Evolutionary conservation across 495 filamentous ascomycete genomes (phyloP), one percentile per base, ranked within the genome.

Genomic region (Xylaria grammica): DNA sequence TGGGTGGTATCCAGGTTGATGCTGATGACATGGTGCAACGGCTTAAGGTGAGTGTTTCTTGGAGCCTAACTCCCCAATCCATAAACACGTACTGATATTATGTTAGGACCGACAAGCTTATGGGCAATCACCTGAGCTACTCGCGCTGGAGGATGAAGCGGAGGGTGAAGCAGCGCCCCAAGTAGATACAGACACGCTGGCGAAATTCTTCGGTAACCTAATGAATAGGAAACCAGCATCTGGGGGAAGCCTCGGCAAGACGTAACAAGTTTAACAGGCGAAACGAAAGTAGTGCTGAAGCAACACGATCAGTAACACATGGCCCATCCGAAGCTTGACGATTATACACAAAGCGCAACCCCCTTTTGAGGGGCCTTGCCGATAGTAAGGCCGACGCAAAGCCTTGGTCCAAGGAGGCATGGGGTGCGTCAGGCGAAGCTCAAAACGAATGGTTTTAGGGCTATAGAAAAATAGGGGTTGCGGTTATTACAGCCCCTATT

Each of bases 1-100:
- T 97, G 84, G 94, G 94, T 22, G 94, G 94, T 60, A 97, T 98
- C 60, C 94, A 97, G 72, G 92, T 97, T 9, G 93, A 98, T 77
- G 93, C 93, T 9, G 94, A 98, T 70, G 95, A 97, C 66, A 95
- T 96, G 90, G 76, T 97, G 53, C 90, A 93, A 73, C 87, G 91
- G 72, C 81, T 97, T 49, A 92, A 92, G 85, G 93, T 95, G 78
- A 68, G 79, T 71, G 32, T 34, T 29, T 48, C 10, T 55, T 50
- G 29, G 13, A 48, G 22, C 40, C 36, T 24, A 19, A 40, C 53
- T 22, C 24, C 15, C 55, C 44, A 10, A 34, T 1, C 6, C 4
- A 17, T 1, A 24, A 44, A 49, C 15, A 38, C 53, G 24, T n/a
- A 26, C 60, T 73, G 58, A 70, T 46, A 52, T 24, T n/a, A 65